A percentile compares a stretch with the other conserved stretches of the same genome.
These are phyloP conservation scores for Penicillium psychrosexuale DNA, from an alignment of 2,329 filamentous ascomycete species.

Conservation along the genomic window DNA sequence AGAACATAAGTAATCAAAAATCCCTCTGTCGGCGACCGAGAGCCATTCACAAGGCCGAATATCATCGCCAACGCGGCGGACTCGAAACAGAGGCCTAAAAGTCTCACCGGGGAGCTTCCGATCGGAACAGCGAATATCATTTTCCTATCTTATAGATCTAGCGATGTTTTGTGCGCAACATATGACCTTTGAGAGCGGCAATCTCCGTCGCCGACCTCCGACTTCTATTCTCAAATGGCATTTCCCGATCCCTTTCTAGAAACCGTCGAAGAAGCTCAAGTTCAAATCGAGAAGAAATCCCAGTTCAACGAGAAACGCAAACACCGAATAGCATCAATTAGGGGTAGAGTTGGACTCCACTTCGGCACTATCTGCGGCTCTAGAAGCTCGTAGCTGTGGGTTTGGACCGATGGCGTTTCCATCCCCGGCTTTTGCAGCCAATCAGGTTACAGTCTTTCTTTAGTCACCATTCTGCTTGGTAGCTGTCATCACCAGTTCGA, in stretches of 20 bases:
- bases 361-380: constrained; percentile 28
- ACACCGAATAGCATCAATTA: constrained; percentile 1
- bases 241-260: neutral
- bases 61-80: constrained; percentile 3
- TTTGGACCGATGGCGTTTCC: constrained; percentile 3
- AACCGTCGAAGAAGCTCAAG: neutral
- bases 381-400: constrained; percentile 25
- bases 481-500: constrained; percentile 15
- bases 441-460: constrained; percentile 3
- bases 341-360: constrained; percentile 11
- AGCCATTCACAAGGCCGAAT: constrained; percentile 9
- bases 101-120: constrained; percentile 7
- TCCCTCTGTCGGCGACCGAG: constrained; percentile 8
- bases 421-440: constrained; percentile 22
- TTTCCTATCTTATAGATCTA: neutral
- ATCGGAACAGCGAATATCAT: neutral
- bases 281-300: too few relatives aligned
- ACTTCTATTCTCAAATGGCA: neutral
- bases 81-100: constrained; percentile 6
- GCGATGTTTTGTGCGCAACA: neutral
- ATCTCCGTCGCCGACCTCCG: neutral
- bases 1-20: constrained; percentile 1
- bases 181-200: neutral
- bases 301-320: neutral
- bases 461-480: constrained; percentile 7